phyloP scores from a whole-genome alignment of 805 yeast species.

The Ogataea pilisensis region DNA sequence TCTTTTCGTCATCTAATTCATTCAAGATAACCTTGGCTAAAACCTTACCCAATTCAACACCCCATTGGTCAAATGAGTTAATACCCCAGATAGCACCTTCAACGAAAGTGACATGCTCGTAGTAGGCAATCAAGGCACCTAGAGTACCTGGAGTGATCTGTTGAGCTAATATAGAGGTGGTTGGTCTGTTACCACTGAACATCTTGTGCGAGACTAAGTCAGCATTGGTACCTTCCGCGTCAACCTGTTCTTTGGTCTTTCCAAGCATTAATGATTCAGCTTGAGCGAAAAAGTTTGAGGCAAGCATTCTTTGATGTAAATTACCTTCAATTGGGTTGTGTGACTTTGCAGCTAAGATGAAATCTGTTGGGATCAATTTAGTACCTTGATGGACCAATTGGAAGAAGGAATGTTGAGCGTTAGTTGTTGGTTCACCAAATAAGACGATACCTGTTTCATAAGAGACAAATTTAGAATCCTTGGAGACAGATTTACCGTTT shows the following conservation, averaged over 20 bases:
- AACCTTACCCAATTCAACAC: slow-evolving; percentile 98
- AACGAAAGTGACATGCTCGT: slow-evolving; percentile 94
- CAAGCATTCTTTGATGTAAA: slow-evolving; percentile 95
- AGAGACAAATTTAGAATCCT: slow-evolving; percentile 85
- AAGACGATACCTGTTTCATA: slow-evolving; percentile 95
- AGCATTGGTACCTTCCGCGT: slow-evolving; percentile 81
- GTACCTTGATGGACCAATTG: slow-evolving; percentile 99
- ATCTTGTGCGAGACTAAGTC: slow-evolving; percentile 91
- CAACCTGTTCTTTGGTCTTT: slow-evolving; percentile 77
- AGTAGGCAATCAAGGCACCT: slow-evolving; percentile 96
- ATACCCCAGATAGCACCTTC: slow-evolving; percentile 99
- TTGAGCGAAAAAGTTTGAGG: slow-evolving; percentile 98
- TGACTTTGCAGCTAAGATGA: slow-evolving; percentile 93
- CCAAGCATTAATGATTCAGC: slow-evolving; percentile 98
- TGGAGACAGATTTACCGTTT: slow-evolving; percentile 95
- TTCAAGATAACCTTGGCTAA: slow-evolving; percentile 93
- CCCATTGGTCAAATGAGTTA: slow-evolving; percentile 99
- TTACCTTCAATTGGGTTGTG: slow-evolving; percentile 95
- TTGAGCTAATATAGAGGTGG: slow-evolving; percentile 94
- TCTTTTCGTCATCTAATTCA: slow-evolving; percentile 65
- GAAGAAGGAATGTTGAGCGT: slow-evolving; percentile 99
- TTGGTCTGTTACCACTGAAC: slow-evolving; percentile 98
- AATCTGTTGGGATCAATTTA: slow-evolving; percentile 94
- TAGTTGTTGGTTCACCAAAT: slow-evolving; percentile 98
- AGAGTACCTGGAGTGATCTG: slow-evolving; percentile 94